A percentile compares a stretch with the other conserved stretches of the same genome.
Evolutionary conservation across 192 early-diverging fungal genomes (phyloP).

Genomic region (Coemansia sp.): DNA sequence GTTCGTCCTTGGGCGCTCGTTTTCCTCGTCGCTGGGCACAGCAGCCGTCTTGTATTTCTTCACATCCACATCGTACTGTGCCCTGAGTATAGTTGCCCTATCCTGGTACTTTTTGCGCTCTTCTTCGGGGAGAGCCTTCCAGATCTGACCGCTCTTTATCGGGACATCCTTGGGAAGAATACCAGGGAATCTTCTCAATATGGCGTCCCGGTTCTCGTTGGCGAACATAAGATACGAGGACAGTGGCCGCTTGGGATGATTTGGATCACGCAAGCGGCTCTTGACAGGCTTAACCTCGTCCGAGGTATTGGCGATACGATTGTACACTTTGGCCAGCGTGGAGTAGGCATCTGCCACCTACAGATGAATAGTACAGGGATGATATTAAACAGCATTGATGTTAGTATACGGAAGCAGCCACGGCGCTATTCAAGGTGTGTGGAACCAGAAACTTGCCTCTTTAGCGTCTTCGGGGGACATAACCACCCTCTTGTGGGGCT

Average conservation of each 20-base stretch:
- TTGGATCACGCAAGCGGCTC: slow-evolving; percentile 27
- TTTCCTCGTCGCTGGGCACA: neutral
- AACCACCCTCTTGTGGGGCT: neutral
- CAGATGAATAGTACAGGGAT: neutral
- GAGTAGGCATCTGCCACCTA: slow-evolving; percentile 28
- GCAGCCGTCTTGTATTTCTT: slow-evolving; percentile 10
- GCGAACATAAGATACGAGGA: slow-evolving; percentile 37
- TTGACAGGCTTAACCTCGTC: neutral
- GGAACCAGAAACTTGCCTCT: neutral
- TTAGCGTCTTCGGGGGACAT: slow-evolving; percentile 1
- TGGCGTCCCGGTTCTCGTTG: slow-evolving; percentile 17
- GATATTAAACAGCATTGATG: neutral
- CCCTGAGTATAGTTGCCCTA: slow-evolving; percentile 13
- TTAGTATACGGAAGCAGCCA: neutral
- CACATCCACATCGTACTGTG: slow-evolving; percentile 16
- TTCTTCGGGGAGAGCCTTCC: slow-evolving; percentile 10
- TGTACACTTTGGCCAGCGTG: slow-evolving; percentile 19
- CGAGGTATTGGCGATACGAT: slow-evolving; percentile 12
- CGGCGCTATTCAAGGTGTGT: neutral
- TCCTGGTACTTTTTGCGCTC: slow-evolving; percentile 24
- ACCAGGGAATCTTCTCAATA: slow-evolving; percentile 13
- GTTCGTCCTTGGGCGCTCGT: neutral
- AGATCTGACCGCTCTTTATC: slow-evolving; percentile 26
- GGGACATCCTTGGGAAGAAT: slow-evolving; percentile 23
- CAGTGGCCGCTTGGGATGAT: slow-evolving; percentile 35